phyloP scores from a whole-genome alignment of 495 filamentous ascomycete genomes.

The Aspergillus asperescens region DNA sequence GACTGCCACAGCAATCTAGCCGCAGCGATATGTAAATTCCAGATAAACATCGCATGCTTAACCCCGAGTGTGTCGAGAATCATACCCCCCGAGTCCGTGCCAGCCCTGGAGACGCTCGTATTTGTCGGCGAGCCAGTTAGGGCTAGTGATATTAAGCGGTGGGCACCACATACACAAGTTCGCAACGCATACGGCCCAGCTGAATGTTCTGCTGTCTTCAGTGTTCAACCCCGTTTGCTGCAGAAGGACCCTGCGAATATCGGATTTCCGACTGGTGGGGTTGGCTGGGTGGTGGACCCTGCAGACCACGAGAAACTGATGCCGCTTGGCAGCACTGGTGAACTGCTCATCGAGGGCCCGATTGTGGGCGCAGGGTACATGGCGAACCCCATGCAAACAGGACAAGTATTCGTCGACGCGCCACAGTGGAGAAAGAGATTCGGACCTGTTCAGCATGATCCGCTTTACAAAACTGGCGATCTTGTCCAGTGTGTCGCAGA shows the following conservation, averaged over 20 bases:
- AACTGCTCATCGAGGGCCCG: slow-evolving; percentile 43
- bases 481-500: slow-evolving; percentile 26
- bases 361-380: slow-evolving; percentile 17
- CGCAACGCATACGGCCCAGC: slow-evolving; percentile 8
- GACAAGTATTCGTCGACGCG: background rate
- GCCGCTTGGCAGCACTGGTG: slow-evolving; percentile 40
- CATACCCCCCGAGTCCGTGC: too few species aligned
- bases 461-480: slow-evolving; percentile 24
- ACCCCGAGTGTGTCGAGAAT: too few species aligned
- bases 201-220: slow-evolving; percentile 1
- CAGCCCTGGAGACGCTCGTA: slow-evolving; percentile 12
- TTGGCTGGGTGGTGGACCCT: background rate
- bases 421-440: background rate
- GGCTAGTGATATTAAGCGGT: slow-evolving; percentile 14
- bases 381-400: too few species aligned
- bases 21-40: too few species aligned
- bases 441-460: background rate
- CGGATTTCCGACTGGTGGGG: background rate
- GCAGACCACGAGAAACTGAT: slow-evolving; percentile 13
- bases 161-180: slow-evolving; percentile 11
- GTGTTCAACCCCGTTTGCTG: background rate
- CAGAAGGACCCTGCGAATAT: background rate
- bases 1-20: too few species aligned
- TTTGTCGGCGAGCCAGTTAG: slow-evolving; percentile 18
- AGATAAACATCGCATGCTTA: too few species aligned